Evolutionary conservation across 805 yeast species (phyloP).

Genomic region (Candida xyloterini): DNA sequence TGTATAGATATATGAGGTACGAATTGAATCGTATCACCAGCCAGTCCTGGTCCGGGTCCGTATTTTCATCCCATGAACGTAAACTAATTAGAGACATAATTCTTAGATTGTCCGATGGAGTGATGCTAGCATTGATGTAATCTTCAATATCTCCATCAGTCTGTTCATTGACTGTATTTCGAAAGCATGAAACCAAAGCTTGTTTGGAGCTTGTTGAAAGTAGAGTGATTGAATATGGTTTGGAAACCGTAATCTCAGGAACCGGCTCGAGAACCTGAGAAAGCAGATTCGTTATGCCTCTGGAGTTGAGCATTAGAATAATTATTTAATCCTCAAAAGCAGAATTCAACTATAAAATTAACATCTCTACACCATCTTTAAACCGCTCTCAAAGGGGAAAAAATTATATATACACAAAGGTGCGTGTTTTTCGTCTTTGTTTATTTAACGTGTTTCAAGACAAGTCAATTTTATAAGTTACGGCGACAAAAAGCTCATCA

Average conservation of each 20-base stretch:
- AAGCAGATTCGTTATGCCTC: constrained; percentile 26
- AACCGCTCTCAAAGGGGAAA: constrained; percentile 7
- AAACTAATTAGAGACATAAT: constrained; percentile 30
- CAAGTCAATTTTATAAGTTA: constrained; percentile 3
- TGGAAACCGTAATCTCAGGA: constrained; percentile 22
- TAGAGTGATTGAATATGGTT: constrained; percentile 32
- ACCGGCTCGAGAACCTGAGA: constrained; percentile 28
- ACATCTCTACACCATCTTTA: constrained; percentile 4
- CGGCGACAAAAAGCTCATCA: neutral
- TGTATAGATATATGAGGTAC: constrained; percentile 23
- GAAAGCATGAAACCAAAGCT: constrained; percentile 31
- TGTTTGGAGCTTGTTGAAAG: constrained; percentile 28
- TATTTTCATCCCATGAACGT: constrained; percentile 27
- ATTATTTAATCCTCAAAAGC: neutral
- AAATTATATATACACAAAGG: constrained; percentile 5
- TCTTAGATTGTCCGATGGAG: constrained; percentile 31
- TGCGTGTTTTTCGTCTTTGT: constrained; percentile 13
- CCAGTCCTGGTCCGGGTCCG: constrained; percentile 20
- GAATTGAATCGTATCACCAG: constrained; percentile 26
- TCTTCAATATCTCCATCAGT: constrained; percentile 18
- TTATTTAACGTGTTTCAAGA: constrained; percentile 11
- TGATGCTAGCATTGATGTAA: constrained; percentile 29
- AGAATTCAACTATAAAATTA: neutral
- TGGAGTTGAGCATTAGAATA: constrained; percentile 29
- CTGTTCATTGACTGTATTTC: constrained; percentile 1